Evolutionary conservation across 495 filamentous ascomycete species (phyloP).

Genomic region (Choiromyces venosus): DNA sequence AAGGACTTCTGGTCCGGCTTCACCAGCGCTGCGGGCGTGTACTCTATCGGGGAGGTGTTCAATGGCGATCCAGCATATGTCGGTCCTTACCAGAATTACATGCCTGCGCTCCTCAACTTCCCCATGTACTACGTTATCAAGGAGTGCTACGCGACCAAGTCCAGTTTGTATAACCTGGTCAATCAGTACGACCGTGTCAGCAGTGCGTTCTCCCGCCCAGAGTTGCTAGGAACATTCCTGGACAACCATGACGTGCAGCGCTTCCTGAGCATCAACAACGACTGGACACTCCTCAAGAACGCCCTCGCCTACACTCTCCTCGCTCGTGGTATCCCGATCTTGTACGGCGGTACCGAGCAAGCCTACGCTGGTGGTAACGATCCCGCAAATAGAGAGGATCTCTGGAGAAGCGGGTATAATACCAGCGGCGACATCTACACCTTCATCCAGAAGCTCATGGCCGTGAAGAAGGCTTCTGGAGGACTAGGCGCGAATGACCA

Average conservation of each 20-base stretch:
- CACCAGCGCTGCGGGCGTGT: constrained; percentile 61
- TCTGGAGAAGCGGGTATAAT: constrained; percentile 64
- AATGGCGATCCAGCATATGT: constrained; percentile 57
- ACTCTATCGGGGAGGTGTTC: constrained; percentile 64
- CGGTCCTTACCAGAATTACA: constrained; percentile 59
- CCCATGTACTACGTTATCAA: constrained; percentile 62
- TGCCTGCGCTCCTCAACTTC: constrained; percentile 66
- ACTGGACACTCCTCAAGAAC: constrained; percentile 60
- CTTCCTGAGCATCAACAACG: constrained; percentile 55
- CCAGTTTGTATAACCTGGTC: constrained; percentile 56
- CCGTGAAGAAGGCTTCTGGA: constrained; percentile 42
- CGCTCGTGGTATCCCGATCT: constrained; percentile 42
- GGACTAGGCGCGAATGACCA: constrained; percentile 47
- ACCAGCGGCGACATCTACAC: constrained; percentile 57
- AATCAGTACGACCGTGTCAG: constrained; percentile 42
- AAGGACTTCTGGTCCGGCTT: constrained; percentile 65
- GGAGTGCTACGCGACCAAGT: constrained; percentile 54
- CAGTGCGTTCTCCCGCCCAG: constrained; percentile 27
- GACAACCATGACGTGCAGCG: constrained; percentile 76
- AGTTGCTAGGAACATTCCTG: constrained; percentile 63
- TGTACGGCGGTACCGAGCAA: constrained; percentile 39
- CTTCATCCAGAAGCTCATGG: constrained; percentile 42
- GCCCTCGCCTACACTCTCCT: constrained; percentile 58
- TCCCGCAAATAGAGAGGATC: constrained; percentile 65
- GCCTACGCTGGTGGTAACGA: constrained; percentile 55